Evolutionary conservation across 805 yeast genomes (phyloP), one percentile per base, ranked within the genome.

Genomic region (Metschnikowia orientalis): DNA sequence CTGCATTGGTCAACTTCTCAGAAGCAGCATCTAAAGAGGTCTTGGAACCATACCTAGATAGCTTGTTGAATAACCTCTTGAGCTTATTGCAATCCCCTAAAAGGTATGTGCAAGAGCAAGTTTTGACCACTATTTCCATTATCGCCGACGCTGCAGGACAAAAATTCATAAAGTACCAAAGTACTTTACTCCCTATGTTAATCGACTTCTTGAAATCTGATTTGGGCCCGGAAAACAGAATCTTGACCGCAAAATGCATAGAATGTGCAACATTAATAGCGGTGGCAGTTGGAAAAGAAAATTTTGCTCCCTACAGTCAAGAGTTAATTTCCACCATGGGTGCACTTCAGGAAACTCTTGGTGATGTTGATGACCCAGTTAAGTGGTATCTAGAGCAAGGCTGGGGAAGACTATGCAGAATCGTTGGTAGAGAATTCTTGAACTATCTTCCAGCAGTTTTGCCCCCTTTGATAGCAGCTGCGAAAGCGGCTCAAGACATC

Each of bases 231-330:
- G 94, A 84, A 48, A 79, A 81, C 56, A 74, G 92, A 43, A 61
- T 81, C 35, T 68, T 92, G 45, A 85, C 83, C 55, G 97, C 95
- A 14, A 90, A 89, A 59, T 85, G 96, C 49, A 85, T 92, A 45
- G 98, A 92, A 62, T 92, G 98, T 61, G 80, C 96, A 6, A 85
- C 97, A 1, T 69, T 92, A 49, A 88, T 92, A 54, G 97, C 97
- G 0, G 67, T 80, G 27, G 97, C 98, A 10, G 97, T 92, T 18
- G 97, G 97, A 14, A 81, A 80, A 51, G 95, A 88, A 47, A 85
- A 82, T 54, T 90, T 92, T 55, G 60, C 75, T 12, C 79, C 85
- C 15, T 82, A 85, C 50, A 77, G 84, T 29, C 75, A 73, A 40
- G 87, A 84, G 47, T 62, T 90, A 37, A 79, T 88, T 32, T 75